Evolutionary conservation across 768 basidiomycete species (phyloP).

Genomic region (Rhodotorula taiwanensis): DNA sequence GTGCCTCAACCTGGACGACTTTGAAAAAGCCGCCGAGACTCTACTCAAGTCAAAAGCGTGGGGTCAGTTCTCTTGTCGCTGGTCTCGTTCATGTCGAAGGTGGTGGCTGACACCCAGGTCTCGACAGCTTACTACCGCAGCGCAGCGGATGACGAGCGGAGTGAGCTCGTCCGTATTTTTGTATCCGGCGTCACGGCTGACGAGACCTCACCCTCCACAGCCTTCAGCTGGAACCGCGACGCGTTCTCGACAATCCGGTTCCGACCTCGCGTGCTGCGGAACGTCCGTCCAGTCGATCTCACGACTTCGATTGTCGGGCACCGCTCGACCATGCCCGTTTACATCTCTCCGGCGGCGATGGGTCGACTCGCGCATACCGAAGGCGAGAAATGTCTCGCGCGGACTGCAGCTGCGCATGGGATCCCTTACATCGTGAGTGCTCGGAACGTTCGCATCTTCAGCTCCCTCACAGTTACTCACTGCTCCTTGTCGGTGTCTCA

Average conservation of each 20-base stretch:
- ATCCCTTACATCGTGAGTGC: slow-evolving; percentile 39
- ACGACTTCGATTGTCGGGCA: slow-evolving; percentile 45
- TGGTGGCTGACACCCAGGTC: neutral
- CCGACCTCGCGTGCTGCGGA: slow-evolving; percentile 71
- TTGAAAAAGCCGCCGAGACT: slow-evolving; percentile 31
- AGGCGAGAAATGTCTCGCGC: slow-evolving; percentile 44
- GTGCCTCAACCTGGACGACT: slow-evolving; percentile 38
- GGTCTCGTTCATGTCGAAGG: no score
- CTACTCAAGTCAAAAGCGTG: slow-evolving; percentile 34
- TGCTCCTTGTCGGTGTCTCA: slow-evolving; percentile 22
- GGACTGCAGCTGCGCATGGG: slow-evolving; percentile 41
- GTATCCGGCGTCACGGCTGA: no score
- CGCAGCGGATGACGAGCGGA: slow-evolving; percentile 67
- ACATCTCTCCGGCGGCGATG: slow-evolving; percentile 48
- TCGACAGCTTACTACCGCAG: slow-evolving; percentile 69
- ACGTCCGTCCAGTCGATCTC: slow-evolving; percentile 62
- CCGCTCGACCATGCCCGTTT: slow-evolving; percentile 44
- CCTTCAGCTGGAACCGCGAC: slow-evolving; percentile 49
- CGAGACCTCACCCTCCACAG: neutral
- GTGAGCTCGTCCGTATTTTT: slow-evolving; percentile 9
- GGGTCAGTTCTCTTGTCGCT: slow-evolving; percentile 18
- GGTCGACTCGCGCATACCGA: slow-evolving; percentile 46
- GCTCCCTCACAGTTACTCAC: neutral
- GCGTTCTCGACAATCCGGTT: slow-evolving; percentile 87
- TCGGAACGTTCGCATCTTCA: neutral